A percentile compares a stretch with the other conserved stretches of the same genome.
phyloP scores from a whole-genome alignment of 768 basidiomycete species.

The Collybia mongolica region DNA sequence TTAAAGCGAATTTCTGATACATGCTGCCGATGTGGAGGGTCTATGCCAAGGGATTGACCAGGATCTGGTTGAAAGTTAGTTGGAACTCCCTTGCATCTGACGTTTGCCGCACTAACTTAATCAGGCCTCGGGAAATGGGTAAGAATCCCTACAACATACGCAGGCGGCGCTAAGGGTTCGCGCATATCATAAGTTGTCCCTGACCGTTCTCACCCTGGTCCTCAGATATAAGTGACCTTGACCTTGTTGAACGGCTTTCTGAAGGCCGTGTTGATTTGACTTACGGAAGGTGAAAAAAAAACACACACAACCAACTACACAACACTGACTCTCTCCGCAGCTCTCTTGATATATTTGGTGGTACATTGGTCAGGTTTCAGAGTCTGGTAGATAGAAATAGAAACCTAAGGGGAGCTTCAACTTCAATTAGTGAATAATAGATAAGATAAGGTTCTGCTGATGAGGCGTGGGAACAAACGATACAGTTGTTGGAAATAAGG shows the following conservation, averaged over 20 bases:
- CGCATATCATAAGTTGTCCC: not conserved
- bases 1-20: slow-evolving; percentile 87
- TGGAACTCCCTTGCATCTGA: not conserved
- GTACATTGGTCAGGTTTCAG: slow-evolving; percentile 57
- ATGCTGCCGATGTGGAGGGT: slow-evolving; percentile 99
- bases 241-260: slow-evolving; percentile 77
- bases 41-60: slow-evolving; percentile 96
- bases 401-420: not conserved
- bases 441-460: slow-evolving; percentile 40
- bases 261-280: slow-evolving; percentile 84
- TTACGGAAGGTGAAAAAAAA: slow-evolving; percentile 63
- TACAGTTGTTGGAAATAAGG: slow-evolving; percentile 46
- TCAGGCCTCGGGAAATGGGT: slow-evolving; percentile 91
- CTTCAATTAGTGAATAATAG: slow-evolving; percentile 8
- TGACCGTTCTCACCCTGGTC: not conserved
- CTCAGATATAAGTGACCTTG: slow-evolving; percentile 77
- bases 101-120: slow-evolving; percentile 9
- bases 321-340: slow-evolving; percentile 6
- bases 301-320: not conserved
- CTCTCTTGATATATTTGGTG: slow-evolving; percentile 72
- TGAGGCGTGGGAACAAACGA: slow-evolving; percentile 33
- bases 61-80: slow-evolving; percentile 76
- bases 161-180: slow-evolving; percentile 89
- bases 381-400: slow-evolving; percentile 15
- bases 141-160: slow-evolving; percentile 90